Conservation (phyloP, 1,139 yeast genomes). For the Scheffersomyces insectosa region DNA sequence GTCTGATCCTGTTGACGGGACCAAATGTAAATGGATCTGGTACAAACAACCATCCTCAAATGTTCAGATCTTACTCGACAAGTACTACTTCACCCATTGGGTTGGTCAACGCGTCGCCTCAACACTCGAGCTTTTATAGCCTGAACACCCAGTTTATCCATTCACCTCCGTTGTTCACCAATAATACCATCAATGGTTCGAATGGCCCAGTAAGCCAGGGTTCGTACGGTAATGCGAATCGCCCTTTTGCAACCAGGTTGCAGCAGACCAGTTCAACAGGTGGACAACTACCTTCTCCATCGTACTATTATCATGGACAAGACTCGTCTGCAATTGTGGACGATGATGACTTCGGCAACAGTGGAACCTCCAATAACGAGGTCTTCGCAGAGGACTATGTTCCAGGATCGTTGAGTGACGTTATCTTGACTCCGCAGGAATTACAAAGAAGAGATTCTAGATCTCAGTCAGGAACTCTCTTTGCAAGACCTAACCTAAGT, state of each 20-base stretch:
- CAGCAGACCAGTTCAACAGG: slow-evolving; percentile 11
- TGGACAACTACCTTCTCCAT: slow-evolving; percentile 8
- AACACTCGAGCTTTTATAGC: background rate
- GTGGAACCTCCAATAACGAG: slow-evolving; percentile 17
- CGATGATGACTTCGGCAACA: slow-evolving; percentile 16
- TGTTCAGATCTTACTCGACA: background rate
- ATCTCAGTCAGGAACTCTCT: slow-evolving; percentile 48
- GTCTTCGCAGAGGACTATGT: slow-evolving; percentile 70
- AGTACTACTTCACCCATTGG: background rate
- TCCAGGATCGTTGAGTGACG: slow-evolving; percentile 71
- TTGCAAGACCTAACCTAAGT: slow-evolving; percentile 35
- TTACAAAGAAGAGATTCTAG: slow-evolving; percentile 64
- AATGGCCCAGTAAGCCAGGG: no score
- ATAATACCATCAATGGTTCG: background rate
- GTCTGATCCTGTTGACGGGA: background rate
- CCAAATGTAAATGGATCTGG: background rate
- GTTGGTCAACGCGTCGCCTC: background rate
- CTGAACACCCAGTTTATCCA: slow-evolving; percentile 4
- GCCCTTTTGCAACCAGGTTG: slow-evolving; percentile 6
- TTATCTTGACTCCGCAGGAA: slow-evolving; percentile 76
- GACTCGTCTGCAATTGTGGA: slow-evolving; percentile 19
- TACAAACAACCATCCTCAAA: background rate
- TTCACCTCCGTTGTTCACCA: slow-evolving; percentile 6
- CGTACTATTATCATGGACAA: slow-evolving; percentile 5
- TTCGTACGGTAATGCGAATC: background rate